A percentile compares a stretch with the other conserved stretches of the same genome.
Conservation (phyloP, 768 basidiomycete genomes). For the Hydnomerulius pinastri region DNA sequence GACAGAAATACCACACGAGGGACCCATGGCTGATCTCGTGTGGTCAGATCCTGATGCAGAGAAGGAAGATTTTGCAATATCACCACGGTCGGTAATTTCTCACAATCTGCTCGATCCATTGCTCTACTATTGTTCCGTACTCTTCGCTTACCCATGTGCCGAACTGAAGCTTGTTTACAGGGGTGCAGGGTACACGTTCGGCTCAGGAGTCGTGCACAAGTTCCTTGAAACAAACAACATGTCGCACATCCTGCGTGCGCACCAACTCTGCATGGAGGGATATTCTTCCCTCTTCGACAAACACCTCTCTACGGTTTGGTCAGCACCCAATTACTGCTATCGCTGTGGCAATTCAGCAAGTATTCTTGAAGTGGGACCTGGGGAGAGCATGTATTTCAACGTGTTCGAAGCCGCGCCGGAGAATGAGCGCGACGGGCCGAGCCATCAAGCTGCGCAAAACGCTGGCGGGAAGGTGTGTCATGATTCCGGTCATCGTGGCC, state of each 20-base stretch:
- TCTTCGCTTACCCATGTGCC: slow-evolving; percentile 11
- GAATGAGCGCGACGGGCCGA: slow-evolving; percentile 91
- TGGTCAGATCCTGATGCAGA: slow-evolving; percentile 99
- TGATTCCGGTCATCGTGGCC: background rate
- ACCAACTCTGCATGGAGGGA: slow-evolving; percentile 99
- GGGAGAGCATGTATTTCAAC: slow-evolving; percentile 88
- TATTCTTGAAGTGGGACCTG: slow-evolving; percentile 93
- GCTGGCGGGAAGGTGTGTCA: slow-evolving; percentile 65
- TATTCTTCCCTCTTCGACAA: slow-evolving; percentile 97
- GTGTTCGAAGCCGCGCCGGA: slow-evolving; percentile 99
- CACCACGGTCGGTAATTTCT: slow-evolving; percentile 71
- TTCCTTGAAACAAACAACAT: slow-evolving; percentile 95
- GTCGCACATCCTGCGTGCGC: slow-evolving; percentile 96
- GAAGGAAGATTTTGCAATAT: slow-evolving; percentile 99
- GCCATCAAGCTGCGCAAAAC: slow-evolving; percentile 72
- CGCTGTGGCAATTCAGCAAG: slow-evolving; percentile 97
- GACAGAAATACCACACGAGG: slow-evolving; percentile 97
- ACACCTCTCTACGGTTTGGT: slow-evolving; percentile 97
- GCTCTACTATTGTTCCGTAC: slow-evolving; percentile 11
- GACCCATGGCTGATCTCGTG: slow-evolving; percentile 99
- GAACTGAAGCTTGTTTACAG: slow-evolving; percentile 40
- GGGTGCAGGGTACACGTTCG: slow-evolving; percentile 98
- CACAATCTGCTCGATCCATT: slow-evolving; percentile 9
- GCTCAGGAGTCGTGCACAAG: slow-evolving; percentile 96
- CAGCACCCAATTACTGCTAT: slow-evolving; percentile 98